Evolutionary conservation across 2,329 filamentous ascomycete genomes (phyloP).

Genomic region (Aquanectria penicillioides): DNA sequence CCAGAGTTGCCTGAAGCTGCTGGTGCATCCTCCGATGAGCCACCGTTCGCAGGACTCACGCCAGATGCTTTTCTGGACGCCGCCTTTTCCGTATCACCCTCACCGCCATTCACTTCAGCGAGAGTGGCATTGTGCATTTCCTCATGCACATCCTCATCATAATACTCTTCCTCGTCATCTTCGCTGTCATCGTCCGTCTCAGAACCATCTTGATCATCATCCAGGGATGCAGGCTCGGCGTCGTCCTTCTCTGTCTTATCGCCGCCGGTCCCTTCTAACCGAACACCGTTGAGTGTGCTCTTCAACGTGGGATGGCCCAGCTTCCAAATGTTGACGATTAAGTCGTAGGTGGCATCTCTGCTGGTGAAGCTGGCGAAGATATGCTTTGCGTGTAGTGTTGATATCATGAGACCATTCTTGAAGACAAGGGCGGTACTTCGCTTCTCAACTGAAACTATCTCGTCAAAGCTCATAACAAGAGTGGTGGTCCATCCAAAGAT

Average conservation of each 20-base stretch:
- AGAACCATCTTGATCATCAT: slow-evolving; percentile 62
- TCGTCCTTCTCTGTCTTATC: slow-evolving; percentile 92
- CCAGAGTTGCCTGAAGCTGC: slow-evolving; percentile 53
- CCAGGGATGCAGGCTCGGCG: slow-evolving; percentile 49
- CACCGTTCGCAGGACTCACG: slow-evolving; percentile 53
- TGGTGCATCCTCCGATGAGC: slow-evolving; percentile 58
- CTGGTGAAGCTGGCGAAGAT: slow-evolving; percentile 96
- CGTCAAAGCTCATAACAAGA: slow-evolving; percentile 96
- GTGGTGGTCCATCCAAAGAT: slow-evolving; percentile 99
- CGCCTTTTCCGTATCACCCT: slow-evolving; percentile 69
- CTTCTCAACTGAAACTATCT: slow-evolving; percentile 96
- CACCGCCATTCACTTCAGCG: slow-evolving; percentile 51
- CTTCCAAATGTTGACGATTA: slow-evolving; percentile 99
- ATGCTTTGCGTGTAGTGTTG: slow-evolving; percentile 93
- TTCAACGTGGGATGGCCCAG: slow-evolving; percentile 92
- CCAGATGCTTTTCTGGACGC: slow-evolving; percentile 79
- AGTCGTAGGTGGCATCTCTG: slow-evolving; percentile 93
- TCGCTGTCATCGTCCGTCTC: slow-evolving; percentile 72
- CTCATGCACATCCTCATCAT: slow-evolving; percentile 80
- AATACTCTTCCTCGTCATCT: slow-evolving; percentile 68
- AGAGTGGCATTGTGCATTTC: slow-evolving; percentile 82
- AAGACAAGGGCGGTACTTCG: slow-evolving; percentile 95
- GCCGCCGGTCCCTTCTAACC: slow-evolving; percentile 81
- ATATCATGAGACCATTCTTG: slow-evolving; percentile 96
- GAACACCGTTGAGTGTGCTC: slow-evolving; percentile 89